Evolutionary conservation across 1,139 yeast genomes (phyloP), one percentile per base, ranked within the genome.

Genomic region (Nakaseomyces uthaithaninus): DNA sequence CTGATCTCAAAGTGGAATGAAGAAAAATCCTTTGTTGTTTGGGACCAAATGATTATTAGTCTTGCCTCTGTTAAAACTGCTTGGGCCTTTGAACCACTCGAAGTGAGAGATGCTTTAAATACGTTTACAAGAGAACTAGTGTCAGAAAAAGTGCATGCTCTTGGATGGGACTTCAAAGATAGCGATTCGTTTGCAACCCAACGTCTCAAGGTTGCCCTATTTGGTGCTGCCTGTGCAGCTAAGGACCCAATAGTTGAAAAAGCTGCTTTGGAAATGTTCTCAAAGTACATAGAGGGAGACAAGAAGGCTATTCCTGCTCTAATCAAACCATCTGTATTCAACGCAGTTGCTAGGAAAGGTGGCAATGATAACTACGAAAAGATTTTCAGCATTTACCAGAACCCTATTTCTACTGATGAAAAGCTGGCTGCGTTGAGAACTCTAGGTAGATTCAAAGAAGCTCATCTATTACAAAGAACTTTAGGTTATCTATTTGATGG

Each of bases 221-320:
- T 84, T 57, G 70, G 74, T 16, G 67, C 84, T 33, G 91, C 95
- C 17, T 79, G 78, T 35, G 63, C 66, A 36, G 69, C 83, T 25
- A 78, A 71, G 44, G 81, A 80, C 54, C 64, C 69, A 48, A 67
- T 68, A 42, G 77, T 74, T 41, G 70, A 75, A 44, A 67, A 68
- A 37, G 72, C 69, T 42, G 77, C 86, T 20, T 54, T 74, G 43
- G 67, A 68, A 9, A 66, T 77, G 58, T 87, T 85, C 59, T 68
- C 68, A 9, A 68, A 69, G 37, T 85, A 71, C 55, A 63, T 74
- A 36, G 66, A 66, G 18, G 95, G 95, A 46, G 81, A 84, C 43
- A 49, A 50, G 33, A 45, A 51, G n/a, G 86, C 91, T 14, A 71
- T 89, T 49, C 81, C 86, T 63, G 93, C 96, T 50, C 81, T 89